Percentiles rank a stretch among this genome's conserved stretches.
Evolutionary conservation across 2,329 filamentous ascomycete genomes (phyloP).

Genomic region (Xylariomycetidae sp.): DNA sequence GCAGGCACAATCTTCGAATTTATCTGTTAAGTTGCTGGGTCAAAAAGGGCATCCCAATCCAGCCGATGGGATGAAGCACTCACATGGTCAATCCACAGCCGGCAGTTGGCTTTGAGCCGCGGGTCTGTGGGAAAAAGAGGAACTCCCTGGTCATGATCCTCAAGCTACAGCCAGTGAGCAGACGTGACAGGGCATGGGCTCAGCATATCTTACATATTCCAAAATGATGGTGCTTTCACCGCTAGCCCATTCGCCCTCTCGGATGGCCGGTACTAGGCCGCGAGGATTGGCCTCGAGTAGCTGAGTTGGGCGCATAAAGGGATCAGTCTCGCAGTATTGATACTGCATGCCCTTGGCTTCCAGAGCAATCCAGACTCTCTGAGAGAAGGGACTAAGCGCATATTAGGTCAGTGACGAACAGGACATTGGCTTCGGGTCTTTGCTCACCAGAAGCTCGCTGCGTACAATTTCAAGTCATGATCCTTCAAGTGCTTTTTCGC

Average conservation of each 20-base stretch:
- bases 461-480: slow-evolving; percentile 68
- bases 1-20: slow-evolving; percentile 69
- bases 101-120: slow-evolving; percentile 64
- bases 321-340: slow-evolving; percentile 81
- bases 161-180: slow-evolving; percentile 44
- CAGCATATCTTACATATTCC: slow-evolving; percentile 62
- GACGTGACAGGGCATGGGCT: background rate
- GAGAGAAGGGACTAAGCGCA: slow-evolving; percentile 66
- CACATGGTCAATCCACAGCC: slow-evolving; percentile 77
- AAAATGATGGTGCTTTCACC: slow-evolving; percentile 77
- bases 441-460: slow-evolving; percentile 72
- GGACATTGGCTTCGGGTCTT: slow-evolving; percentile 7
- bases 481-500: slow-evolving; percentile 65
- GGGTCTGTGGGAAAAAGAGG: slow-evolving; percentile 59
- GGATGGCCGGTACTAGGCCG: slow-evolving; percentile 69
- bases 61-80: slow-evolving; percentile 19
- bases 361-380: slow-evolving; percentile 83
- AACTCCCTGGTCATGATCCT: slow-evolving; percentile 59
- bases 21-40: no score
- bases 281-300: slow-evolving; percentile 71
- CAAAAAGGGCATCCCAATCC: background rate
- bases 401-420: slow-evolving; percentile 11
- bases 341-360: slow-evolving; percentile 74
- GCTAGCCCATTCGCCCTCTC: slow-evolving; percentile 74
- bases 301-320: slow-evolving; percentile 60